These are phyloP conservation scores for Phellinidium pouzarii DNA, from an alignment of 1,284 basidiomycete species.

Conservation along the genomic window DNA sequence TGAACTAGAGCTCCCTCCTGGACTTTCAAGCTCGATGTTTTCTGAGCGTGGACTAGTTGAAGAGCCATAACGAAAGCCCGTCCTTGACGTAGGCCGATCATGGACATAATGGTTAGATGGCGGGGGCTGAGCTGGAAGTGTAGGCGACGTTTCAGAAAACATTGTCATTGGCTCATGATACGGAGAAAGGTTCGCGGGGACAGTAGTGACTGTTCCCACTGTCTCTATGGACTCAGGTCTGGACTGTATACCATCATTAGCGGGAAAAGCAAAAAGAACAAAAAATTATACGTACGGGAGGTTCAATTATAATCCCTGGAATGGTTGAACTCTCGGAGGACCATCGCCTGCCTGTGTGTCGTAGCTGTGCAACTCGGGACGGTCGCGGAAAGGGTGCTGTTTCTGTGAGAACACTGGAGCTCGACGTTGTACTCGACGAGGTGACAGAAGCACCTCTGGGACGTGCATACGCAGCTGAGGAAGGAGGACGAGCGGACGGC, in stretches of 20 bases:
- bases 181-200: slow-evolving; percentile 8
- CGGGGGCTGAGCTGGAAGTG: background rate
- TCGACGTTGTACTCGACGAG: slow-evolving; percentile 4
- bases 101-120: background rate
- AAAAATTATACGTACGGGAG: slow-evolving; percentile 3
- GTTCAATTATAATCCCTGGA: slow-evolving; percentile 13
- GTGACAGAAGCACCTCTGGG: slow-evolving; percentile 1
- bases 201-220: slow-evolving; percentile 7
- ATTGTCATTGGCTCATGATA: background rate
- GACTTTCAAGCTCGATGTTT: background rate
- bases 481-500: background rate
- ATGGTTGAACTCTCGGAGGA: background rate
- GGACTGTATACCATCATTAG: background rate
- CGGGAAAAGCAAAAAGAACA: background rate
- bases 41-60: background rate
- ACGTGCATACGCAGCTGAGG: background rate
- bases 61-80: slow-evolving; percentile 8
- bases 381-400: background rate
- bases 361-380: slow-evolving; percentile 2
- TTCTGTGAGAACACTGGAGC: background rate
- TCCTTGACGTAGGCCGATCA: slow-evolving; percentile 2
- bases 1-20: background rate
- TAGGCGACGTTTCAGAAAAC: background rate
- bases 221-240: slow-evolving; percentile 8
- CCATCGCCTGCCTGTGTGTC: background rate